Evolutionary conservation across 768 basidiomycete genomes (phyloP), one percentile per base, ranked within the genome.

Genomic region (Leccinum subtestaceum): DNA sequence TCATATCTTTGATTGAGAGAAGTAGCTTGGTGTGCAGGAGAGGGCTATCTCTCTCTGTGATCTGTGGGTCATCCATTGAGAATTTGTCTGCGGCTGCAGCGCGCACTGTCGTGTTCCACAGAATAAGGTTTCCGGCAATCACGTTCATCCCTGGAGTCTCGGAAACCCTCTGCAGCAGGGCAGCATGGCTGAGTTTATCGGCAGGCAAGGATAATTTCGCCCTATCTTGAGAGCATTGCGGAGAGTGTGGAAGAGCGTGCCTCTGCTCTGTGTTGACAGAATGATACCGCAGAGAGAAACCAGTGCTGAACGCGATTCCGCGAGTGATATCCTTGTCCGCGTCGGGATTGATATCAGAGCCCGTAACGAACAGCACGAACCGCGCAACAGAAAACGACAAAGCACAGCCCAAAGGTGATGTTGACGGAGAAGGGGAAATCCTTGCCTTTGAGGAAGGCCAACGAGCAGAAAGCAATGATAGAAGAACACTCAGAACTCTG

Each of bases 331-430:
- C 84, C 56, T 82, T 71, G 40, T 81, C 80, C 55, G 88, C 88
- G 0, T 78, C 73, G 0, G 91, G 91, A 61, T 92, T 92, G 55
- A 94, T 79, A 69, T 96, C 95, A 36, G 81, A 82, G n/a, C 87
- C 84, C 7, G 91, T 89, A 53, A 93, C 68, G 57, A 91, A 85
- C 10, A 90, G 66, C 27, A 86, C 83, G 49, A 89, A 75, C 36
- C 82, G 82, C 1, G 79, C 81, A 47, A 95, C 62, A 0, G 89
- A 80, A 34, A 88, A 21, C 29, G 85, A 82, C 23, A 80, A 64
- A 6, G 80, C 76, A 31, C 88, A 62, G 2, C 91, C 90, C 11
- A 76, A 69, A 2, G 85, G 84, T 21, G 89, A 71, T 32, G 69
- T 63, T 52, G 77, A 69, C 5, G 76, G 67, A 27, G 76, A 62